Evolutionary conservation across 768 basidiomycete species (phyloP).

Genomic region (Suillus plorans): DNA sequence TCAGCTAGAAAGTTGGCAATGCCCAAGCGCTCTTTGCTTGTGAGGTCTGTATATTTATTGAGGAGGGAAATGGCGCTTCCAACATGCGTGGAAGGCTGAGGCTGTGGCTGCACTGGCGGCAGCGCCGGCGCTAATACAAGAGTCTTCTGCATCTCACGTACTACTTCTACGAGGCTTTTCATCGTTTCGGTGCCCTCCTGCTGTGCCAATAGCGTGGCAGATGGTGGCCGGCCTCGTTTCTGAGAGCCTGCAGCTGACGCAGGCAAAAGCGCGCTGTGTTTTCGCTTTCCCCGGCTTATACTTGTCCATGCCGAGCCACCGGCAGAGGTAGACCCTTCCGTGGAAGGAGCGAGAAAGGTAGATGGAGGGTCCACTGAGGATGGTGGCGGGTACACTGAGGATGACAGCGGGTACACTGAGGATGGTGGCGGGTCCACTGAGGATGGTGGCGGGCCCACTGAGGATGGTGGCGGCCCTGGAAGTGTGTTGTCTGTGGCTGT

Average conservation of each 20-base stretch:
- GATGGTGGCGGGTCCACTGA: too few relatives aligned
- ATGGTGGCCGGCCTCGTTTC: background rate
- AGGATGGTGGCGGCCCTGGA: background rate
- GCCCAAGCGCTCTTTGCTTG: too few relatives aligned
- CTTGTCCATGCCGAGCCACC: background rate
- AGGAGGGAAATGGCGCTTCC: too few relatives aligned
- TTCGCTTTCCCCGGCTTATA: background rate
- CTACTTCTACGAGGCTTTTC: background rate
- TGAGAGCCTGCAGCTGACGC: background rate
- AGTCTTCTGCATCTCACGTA: background rate
- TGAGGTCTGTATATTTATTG: too few relatives aligned
- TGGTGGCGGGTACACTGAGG: background rate
- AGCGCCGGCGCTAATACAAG: background rate
- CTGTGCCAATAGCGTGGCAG: background rate
- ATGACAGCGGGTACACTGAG: too few relatives aligned
- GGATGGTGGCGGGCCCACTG: too few relatives aligned
- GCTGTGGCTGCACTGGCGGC: too few relatives aligned
- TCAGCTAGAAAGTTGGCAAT: background rate
- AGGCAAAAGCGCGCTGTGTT: background rate
- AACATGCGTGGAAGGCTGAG: background rate
- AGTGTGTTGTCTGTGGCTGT: background rate
- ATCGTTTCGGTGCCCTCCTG: background rate
- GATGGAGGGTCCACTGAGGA: background rate
- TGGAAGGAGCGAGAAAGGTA: too few relatives aligned
- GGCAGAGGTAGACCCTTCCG: background rate